Conservation (phyloP, 208 protist genomes). For the Spongospora subterranea region DNA sequence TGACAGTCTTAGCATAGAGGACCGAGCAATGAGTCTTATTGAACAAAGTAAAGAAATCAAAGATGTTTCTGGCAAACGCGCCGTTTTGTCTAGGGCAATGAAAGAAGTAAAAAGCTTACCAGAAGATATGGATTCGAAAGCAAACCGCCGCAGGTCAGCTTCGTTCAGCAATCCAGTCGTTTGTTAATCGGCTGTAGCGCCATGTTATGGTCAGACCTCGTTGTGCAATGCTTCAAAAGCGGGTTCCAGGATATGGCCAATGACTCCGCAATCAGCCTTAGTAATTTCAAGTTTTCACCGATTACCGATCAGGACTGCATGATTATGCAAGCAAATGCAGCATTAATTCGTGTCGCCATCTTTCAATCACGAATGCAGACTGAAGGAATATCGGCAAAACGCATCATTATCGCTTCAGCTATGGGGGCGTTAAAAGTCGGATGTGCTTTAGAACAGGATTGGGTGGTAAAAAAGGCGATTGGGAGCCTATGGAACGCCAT, state of each 20-base stretch:
- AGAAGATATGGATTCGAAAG: background rate
- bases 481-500: background rate
- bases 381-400: background rate
- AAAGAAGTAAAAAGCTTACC: background rate
- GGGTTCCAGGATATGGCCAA: background rate
- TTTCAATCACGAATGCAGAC: background rate
- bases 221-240: background rate
- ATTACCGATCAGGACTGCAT: too few relatives aligned
- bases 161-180: too few relatives aligned
- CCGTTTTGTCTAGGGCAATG: background rate
- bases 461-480: background rate
- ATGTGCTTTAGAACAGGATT: background rate
- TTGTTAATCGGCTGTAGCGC: background rate
- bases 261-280: background rate
- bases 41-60: conserved; percentile 24
- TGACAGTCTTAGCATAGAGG: background rate
- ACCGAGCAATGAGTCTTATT: background rate
- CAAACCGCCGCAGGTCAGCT: too few relatives aligned
- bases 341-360: too few relatives aligned
- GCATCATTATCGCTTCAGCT: background rate
- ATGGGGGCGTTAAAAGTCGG: background rate
- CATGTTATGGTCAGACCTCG: background rate
- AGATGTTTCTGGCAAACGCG: background rate
- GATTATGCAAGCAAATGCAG: too few relatives aligned
- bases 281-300: too few relatives aligned